These are phyloP conservation scores for Penicillium dipodomyicola DNA, from an alignment of 495 filamentous ascomycete species.

Conservation along the genomic window DNA sequence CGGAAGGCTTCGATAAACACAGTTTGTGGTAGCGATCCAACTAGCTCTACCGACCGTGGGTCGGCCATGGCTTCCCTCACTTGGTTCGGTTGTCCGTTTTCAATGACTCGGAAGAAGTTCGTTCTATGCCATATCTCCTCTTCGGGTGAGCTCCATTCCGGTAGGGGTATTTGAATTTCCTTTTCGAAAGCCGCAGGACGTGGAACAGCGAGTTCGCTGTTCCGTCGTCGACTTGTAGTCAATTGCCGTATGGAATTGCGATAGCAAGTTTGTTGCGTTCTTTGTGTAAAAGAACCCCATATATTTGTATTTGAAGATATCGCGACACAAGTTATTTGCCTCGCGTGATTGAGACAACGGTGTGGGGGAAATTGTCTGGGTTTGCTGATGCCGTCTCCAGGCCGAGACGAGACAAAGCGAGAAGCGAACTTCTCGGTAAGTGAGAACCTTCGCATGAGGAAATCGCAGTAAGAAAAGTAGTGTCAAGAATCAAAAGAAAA, in stretches of 20 bases:
- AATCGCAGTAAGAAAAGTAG: neutral
- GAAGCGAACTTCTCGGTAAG: slow-evolving; percentile 28
- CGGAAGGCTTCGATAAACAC: slow-evolving; percentile 39
- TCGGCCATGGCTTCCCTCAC: slow-evolving; percentile 37
- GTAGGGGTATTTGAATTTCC: neutral
- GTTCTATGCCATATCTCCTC: slow-evolving; percentile 18
- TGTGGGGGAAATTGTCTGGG: neutral
- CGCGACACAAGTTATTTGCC: slow-evolving; percentile 8
- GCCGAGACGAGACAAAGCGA: slow-evolving; percentile 18
- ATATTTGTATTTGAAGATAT: neutral
- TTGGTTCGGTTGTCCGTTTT: slow-evolving; percentile 39
- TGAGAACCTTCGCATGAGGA: slow-evolving; percentile 26
- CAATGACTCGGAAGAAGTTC: slow-evolving; percentile 30
- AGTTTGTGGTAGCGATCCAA: slow-evolving; percentile 33
- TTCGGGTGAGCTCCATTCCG: slow-evolving; percentile 9
- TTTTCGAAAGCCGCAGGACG: slow-evolving; percentile 8
- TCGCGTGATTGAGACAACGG: slow-evolving; percentile 3
- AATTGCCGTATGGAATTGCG: neutral
- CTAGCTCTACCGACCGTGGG: slow-evolving; percentile 31
- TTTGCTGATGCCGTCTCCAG: slow-evolving; percentile 13
- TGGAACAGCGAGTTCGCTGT: slow-evolving; percentile 3
- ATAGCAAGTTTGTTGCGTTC: neutral
- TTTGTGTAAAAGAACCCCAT: neutral
- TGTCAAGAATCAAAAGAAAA: neutral
- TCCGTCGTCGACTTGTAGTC: slow-evolving; percentile 2